Evolutionary conservation across 2,329 filamentous ascomycete genomes (phyloP).

Genomic region (Dactylellina drechsleri): DNA sequence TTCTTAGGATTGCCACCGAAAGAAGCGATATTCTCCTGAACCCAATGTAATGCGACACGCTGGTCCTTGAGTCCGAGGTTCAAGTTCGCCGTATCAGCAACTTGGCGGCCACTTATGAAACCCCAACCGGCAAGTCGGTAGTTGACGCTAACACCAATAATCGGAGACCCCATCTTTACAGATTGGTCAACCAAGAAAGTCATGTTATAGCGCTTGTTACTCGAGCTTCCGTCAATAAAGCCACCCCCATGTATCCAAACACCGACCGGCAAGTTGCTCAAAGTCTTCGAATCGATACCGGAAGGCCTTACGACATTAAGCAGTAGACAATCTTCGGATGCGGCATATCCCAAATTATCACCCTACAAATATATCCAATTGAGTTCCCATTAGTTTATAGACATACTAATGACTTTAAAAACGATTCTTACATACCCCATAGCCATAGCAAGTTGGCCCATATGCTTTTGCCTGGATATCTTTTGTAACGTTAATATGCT

Average conservation of each 20-base stretch:
- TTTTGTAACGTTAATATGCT: slow-evolving; percentile 57
- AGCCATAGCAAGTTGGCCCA: slow-evolving; percentile 59
- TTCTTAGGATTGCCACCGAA: slow-evolving; percentile 71
- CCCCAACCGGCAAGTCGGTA: slow-evolving; percentile 68
- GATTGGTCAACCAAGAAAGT: slow-evolving; percentile 69
- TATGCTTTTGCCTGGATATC: slow-evolving; percentile 58
- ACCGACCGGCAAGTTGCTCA: slow-evolving; percentile 58
- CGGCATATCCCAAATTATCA: slow-evolving; percentile 34
- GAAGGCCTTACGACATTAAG: slow-evolving; percentile 60
- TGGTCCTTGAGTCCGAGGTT: slow-evolving; percentile 75
- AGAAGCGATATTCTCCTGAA: slow-evolving; percentile 68
- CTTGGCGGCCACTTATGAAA: slow-evolving; percentile 65
- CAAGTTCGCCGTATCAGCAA: slow-evolving; percentile 63
- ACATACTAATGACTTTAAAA: slow-evolving; percentile 57
- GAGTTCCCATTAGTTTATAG: background rate
- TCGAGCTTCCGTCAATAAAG: slow-evolving; percentile 65
- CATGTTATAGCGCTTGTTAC: slow-evolving; percentile 72
- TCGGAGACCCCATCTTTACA: slow-evolving; percentile 66
- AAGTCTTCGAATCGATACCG: background rate
- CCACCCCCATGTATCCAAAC: slow-evolving; percentile 64
- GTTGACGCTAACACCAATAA: slow-evolving; percentile 69
- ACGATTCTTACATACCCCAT: slow-evolving; percentile 56
- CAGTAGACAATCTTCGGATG: slow-evolving; percentile 60
- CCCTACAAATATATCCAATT: slow-evolving; percentile 46
- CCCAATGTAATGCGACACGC: slow-evolving; percentile 69